A percentile compares a stretch with the other conserved stretches of the same genome.
phyloP scores from a whole-genome alignment of 176 grass and related monocot genomes.

The Dendrocalamus sinicus region DNA sequence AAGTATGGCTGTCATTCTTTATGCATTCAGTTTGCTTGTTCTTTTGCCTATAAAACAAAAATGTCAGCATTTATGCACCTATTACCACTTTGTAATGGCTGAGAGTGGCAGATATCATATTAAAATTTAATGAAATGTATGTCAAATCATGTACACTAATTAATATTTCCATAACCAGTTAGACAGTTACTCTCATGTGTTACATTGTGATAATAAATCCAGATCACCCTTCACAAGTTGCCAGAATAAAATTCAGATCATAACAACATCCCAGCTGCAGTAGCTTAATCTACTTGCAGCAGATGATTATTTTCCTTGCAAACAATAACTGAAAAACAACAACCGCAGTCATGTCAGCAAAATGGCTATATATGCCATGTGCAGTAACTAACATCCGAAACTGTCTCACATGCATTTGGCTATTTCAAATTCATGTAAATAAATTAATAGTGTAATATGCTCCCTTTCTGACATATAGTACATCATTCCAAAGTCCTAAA shows the following conservation, averaged over 20 bases:
- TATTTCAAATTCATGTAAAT: constrained; percentile 1
- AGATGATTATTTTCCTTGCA: constrained; percentile 8
- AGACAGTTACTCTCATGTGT: not conserved
- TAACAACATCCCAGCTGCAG: not conserved
- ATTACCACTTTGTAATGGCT: not conserved
- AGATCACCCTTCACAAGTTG: constrained; percentile 14
- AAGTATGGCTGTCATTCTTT: not conserved
- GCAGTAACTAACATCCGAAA: constrained; percentile 16
- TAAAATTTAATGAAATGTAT: not conserved
- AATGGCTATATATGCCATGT: not conserved
- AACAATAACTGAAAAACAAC: not conserved
- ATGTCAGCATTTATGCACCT: not conserved
- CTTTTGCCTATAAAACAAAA: not conserved
- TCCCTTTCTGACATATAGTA: not conserved
- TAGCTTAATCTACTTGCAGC: not conserved
- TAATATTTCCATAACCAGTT: not conserved
- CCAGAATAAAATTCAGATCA: constrained; percentile 25
- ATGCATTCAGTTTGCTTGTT: constrained; percentile 8
- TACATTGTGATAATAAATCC: not conserved
- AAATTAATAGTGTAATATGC: constrained; percentile 19
- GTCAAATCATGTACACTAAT: not conserved
- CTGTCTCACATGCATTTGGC: constrained; percentile 6
- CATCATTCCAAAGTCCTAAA: not conserved
- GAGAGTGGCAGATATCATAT: constrained; percentile 3
- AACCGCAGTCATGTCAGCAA: not conserved